Evolutionary conservation across 495 filamentous ascomycete species (phyloP), one percentile per base, ranked within the genome.

Genomic region (Hypomontagnella monticulosa): DNA sequence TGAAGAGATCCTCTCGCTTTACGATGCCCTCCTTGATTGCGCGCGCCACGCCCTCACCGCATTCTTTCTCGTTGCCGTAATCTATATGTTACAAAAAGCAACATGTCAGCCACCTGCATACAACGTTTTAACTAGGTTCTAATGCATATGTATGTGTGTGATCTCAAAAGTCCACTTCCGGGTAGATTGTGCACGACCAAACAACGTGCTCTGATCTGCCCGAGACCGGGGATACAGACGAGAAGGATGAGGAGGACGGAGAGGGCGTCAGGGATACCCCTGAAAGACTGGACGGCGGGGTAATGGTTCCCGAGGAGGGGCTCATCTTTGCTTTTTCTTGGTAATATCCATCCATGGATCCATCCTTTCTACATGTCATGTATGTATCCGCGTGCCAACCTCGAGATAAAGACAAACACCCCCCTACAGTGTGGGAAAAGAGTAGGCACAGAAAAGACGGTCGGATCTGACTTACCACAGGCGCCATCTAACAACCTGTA

Each of bases 401-500:
- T 59, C 43, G 40, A 42, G 61, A 49, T 49, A 43, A 40, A 27
- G 23, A 6, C 23, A 27, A 27, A 27, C 6, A 27, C 23, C 23
- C 23, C 23, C 23, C 6, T 27, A 27, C 23, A 3, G 23, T 27
- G 6, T n/a, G n/a, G n/a, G n/a, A n/a, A n/a, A n/a, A n/a, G n/a
- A n/a, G n/a, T n/a, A n/a, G 9, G 42, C 12, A 52, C 11, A 52
- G 18, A 16, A 18, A 38, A 36, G 34, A 44, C 3, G 27, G 18
- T 15, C 14, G 33, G 27, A 49, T 32, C 11, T 41, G 34, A 81
- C 84, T 66, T 83, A 93, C 91, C 92, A 74, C 87, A 91, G 58
- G 92, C 92, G 66, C 92, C 92, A 66, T 96, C 92, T 63, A 96
- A 92, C 34, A 93, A 83, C 57, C 92, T 84, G 80, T 96, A 96